These are phyloP conservation scores for Chaetomiaceae sp. DNA, from an alignment of 2,329 filamentous ascomycete genomes.

Conservation along the genomic window DNA sequence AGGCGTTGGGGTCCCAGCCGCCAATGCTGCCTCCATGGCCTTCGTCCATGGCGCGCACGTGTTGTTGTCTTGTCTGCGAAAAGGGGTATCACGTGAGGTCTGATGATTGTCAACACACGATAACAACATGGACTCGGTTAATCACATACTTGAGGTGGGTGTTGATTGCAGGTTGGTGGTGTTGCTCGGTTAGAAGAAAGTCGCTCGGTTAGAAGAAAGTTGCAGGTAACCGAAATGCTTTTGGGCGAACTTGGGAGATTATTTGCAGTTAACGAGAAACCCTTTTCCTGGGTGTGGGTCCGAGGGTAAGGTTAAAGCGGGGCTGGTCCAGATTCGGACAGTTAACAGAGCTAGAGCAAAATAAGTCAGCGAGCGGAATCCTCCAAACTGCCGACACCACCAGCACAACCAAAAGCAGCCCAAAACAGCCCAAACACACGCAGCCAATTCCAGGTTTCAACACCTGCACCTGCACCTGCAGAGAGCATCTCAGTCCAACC, in stretches of 20 bases:
- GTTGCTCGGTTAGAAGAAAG: conserved; percentile 3
- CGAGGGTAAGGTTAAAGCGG: background rate
- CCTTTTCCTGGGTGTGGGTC: too few species aligned
- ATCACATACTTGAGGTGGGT: conserved; percentile 6
- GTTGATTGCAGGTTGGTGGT: too few species aligned
- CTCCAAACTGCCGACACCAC: background rate
- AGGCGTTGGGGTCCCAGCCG: conserved; percentile 22
- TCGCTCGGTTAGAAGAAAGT: background rate
- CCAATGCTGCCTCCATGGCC: conserved; percentile 17
- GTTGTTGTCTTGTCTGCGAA: background rate
- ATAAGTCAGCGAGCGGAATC: conserved; percentile 7
- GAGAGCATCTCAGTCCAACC: background rate
- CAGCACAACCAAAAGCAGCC: background rate
- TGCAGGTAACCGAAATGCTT: conserved; percentile 7
- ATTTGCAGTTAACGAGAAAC: too few species aligned
- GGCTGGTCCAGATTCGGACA: conserved; percentile 6
- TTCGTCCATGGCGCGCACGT: conserved; percentile 25
- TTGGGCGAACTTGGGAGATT: too few species aligned
- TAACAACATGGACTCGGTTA: conserved; percentile 2
- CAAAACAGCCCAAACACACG: background rate
- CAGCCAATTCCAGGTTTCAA: background rate
- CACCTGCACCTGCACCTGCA: background rate
- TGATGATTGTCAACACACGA: conserved; percentile 1
- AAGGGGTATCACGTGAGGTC: conserved; percentile 20
- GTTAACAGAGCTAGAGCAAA: conserved; percentile 4